Percentiles rank a stretch among this genome's conserved stretches.
These are phyloP conservation scores for Tricholoma flavovirens DNA, from an alignment of 768 basidiomycete species.

Conservation along the genomic window DNA sequence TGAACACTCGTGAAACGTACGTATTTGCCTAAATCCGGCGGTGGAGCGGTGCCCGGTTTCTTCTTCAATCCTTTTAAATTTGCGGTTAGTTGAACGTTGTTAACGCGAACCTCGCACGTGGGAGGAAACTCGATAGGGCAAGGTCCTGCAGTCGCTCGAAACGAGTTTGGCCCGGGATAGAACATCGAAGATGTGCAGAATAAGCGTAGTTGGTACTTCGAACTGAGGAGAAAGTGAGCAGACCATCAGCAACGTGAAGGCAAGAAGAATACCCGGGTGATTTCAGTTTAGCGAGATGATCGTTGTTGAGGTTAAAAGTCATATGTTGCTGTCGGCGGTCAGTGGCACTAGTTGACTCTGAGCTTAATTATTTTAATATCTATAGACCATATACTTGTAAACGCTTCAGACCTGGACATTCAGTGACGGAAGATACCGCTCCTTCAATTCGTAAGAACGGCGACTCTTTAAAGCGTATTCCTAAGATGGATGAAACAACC, in stretches of 20 bases:
- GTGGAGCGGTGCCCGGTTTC: constrained; percentile 91
- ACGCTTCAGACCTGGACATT: constrained; percentile 70
- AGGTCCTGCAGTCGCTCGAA: constrained; percentile 44
- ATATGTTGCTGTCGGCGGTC: constrained; percentile 66
- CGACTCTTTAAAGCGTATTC: constrained; percentile 71
- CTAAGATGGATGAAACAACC: constrained; percentile 28
- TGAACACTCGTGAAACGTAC: constrained; percentile 33
- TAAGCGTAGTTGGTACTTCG: constrained; percentile 74
- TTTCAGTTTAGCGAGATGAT: constrained; percentile 58
- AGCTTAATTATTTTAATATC: constrained; percentile 2
- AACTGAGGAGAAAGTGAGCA: constrained; percentile 28
- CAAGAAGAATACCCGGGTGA: constrained; percentile 40
- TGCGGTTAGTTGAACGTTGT: constrained; percentile 58
- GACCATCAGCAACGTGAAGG: constrained; percentile 5
- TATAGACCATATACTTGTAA: background rate
- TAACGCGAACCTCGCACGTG: constrained; percentile 88
- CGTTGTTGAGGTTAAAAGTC: constrained; percentile 58
- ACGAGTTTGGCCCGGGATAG: constrained; percentile 48
- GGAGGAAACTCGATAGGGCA: constrained; percentile 89
- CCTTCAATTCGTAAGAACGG: constrained; percentile 73
- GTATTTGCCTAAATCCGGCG: constrained; percentile 57
- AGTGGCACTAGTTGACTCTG: constrained; percentile 73
- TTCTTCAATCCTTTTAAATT: constrained; percentile 92
- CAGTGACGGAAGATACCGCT: constrained; percentile 54
- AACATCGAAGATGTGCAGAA: constrained; percentile 86